phyloP scores from a whole-genome alignment of 2,329 filamentous ascomycete species.

The Furcasterigmium furcatum region DNA sequence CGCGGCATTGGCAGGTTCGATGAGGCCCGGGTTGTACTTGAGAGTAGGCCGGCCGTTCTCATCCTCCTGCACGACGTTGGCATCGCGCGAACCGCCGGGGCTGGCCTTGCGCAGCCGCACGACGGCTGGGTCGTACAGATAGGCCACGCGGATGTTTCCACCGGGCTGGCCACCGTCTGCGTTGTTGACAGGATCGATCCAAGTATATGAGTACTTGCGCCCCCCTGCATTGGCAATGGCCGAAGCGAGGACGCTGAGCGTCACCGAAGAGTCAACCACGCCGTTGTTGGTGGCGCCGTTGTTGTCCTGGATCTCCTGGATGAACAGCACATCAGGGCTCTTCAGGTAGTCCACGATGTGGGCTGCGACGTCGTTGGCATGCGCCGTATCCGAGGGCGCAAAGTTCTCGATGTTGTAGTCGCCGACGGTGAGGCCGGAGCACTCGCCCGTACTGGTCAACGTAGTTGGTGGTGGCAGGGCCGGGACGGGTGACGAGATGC shows the following conservation, averaged over 20 bases:
- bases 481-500: slow-evolving; percentile 41
- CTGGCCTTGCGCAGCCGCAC: slow-evolving; percentile 57
- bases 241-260: slow-evolving; percentile 50
- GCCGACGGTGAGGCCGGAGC: slow-evolving; percentile 59
- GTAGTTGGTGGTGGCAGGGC: slow-evolving; percentile 45
- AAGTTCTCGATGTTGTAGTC: slow-evolving; percentile 72
- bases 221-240: slow-evolving; percentile 48
- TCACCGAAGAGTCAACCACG: slow-evolving; percentile 51
- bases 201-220: slow-evolving; percentile 55
- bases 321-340: slow-evolving; percentile 61
- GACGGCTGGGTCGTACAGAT: slow-evolving; percentile 61
- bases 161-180: slow-evolving; percentile 64
- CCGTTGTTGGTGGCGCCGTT: slow-evolving; percentile 59
- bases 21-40: slow-evolving; percentile 65
- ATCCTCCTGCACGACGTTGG: slow-evolving; percentile 54
- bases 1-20: slow-evolving; percentile 57
- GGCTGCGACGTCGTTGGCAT: slow-evolving; percentile 53
- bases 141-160: slow-evolving; percentile 69
- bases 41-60: too few species aligned
- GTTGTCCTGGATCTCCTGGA: slow-evolving; percentile 71
- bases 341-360: slow-evolving; percentile 64
- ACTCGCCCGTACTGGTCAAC: slow-evolving; percentile 52
- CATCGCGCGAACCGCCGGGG: slow-evolving; percentile 49
- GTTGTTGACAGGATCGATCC: slow-evolving; percentile 57
- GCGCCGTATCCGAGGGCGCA: slow-evolving; percentile 46